These are phyloP conservation scores for Sporormia fimetaria DNA, from an alignment of 495 filamentous ascomycete species.

Conservation along the genomic window DNA sequence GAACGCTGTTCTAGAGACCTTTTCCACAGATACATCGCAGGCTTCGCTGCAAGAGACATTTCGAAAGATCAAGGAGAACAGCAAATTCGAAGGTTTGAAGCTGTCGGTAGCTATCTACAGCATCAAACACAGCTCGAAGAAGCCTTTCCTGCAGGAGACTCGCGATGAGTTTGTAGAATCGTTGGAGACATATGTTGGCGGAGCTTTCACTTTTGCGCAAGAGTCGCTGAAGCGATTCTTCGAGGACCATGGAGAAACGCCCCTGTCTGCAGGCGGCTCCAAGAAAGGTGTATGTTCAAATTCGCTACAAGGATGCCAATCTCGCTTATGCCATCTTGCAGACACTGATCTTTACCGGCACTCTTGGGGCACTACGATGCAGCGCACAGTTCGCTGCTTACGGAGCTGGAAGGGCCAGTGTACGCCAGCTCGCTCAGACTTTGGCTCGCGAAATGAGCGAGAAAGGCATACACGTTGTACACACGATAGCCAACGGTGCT, in stretches of 20 bases:
- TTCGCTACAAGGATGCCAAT: background rate
- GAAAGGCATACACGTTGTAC: conserved; percentile 39
- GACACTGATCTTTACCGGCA: conserved; percentile 41
- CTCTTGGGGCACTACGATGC: conserved; percentile 37
- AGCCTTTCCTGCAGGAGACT: conserved; percentile 40
- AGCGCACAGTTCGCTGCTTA: conserved; percentile 38
- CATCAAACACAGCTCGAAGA: conserved; percentile 38
- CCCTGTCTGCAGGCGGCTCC: conserved; percentile 29
- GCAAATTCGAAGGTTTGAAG: conserved; percentile 35
- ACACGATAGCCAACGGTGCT: conserved; percentile 38
- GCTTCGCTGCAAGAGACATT: conserved; percentile 33
- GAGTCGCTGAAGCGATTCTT: conserved; percentile 36
- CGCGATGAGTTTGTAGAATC: conserved; percentile 35
- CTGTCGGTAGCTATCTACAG: conserved; percentile 37
- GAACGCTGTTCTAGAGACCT: conserved; percentile 34
- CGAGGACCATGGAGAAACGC: conserved; percentile 34
- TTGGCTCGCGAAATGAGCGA: conserved; percentile 39
- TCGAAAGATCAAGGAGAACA: conserved; percentile 34
- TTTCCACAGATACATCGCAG: conserved; percentile 37
- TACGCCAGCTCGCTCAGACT: conserved; percentile 37
- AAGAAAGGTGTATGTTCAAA: conserved; percentile 34
- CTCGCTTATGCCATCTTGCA: background rate
- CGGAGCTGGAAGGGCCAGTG: conserved; percentile 36
- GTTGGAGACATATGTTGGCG: conserved; percentile 37
- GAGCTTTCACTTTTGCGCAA: conserved; percentile 39